Evolutionary conservation across 1,284 basidiomycete species (phyloP), one percentile per base, ranked within the genome.

Genomic region (Cutaneotrichosporon dermatis): DNA sequence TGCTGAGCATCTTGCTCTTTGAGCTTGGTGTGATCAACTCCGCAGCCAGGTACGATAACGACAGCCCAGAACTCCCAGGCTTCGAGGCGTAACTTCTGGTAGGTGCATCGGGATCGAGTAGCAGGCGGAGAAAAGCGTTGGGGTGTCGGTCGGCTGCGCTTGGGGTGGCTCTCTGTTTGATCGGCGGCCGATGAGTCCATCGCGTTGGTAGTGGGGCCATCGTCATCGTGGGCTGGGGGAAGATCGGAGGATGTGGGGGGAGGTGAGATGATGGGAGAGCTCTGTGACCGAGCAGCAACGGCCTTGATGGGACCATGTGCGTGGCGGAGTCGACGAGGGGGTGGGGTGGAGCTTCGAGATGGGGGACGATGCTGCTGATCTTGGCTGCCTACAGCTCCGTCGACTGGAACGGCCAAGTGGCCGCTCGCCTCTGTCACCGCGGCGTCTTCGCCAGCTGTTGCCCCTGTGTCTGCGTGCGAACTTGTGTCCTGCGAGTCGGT

Each of bases 31-130:
- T 67, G 65, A 25, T 60, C 58, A 13, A 72, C 46, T 6, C 70
- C 59, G 45, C 73, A 75, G 43, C 69, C 68, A 1, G 73, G 73
- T 2, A 66, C 70, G 8, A 75, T 60, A 2, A 75, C 57, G n/a
- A 66, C 59, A 4, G 67, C 69, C 6, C 61, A 52, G 12, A 67
- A 44, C 6, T 64, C 70, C 11, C 65, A 61, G 12, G 66, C 65
- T 4, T 51, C 25, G 3, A 75, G 50, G 3, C 58, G 60, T 3
- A 73, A 58, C 51, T 73, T 72, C 44, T 69, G 64, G 55, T 73
- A 73, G 35, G 48, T 61, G 57, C 73, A 75, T 36, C 70, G 69
- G 0, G 70, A 71, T 6, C 73, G 67, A 11, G 72, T 73, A 11
- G 25, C 25, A 25, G 25, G 25, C 25, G 25, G 25, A 25, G 25